These are phyloP conservation scores for Citrus cavaleriei DNA, from an alignment of 345 rosid genomes.

Conservation along the genomic window DNA sequence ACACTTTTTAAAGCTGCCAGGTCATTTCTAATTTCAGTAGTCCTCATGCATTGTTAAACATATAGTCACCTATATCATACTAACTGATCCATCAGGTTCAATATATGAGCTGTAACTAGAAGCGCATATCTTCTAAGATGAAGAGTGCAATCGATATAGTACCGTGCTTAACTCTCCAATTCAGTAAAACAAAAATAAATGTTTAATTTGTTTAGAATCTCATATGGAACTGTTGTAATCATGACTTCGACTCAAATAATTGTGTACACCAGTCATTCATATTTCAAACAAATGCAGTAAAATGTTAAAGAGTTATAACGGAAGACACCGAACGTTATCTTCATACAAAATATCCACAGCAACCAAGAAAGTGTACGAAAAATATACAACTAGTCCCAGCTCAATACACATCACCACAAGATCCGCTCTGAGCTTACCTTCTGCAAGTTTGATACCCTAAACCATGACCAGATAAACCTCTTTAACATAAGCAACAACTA, in stretches of 20 bases:
- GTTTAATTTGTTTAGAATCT: neutral
- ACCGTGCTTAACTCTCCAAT: neutral
- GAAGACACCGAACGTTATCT: neutral
- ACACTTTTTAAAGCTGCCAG: neutral
- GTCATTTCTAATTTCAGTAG: neutral
- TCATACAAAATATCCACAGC: neutral
- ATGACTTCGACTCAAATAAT: neutral
- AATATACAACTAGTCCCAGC: neutral
- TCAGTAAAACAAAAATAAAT: neutral
- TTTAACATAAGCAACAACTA: neutral
- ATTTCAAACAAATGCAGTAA: neutral
- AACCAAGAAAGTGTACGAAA: neutral
- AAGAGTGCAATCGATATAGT: neutral
- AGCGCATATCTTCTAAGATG: neutral
- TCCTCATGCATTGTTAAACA: neutral
- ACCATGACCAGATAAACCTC: neutral
- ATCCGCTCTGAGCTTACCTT: neutral
- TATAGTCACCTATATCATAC: neutral
- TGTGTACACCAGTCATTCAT: neutral
- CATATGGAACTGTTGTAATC: neutral
- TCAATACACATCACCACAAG: neutral
- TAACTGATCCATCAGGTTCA: neutral
- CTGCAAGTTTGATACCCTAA: neutral
- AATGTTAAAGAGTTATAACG: neutral
- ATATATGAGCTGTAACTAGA: neutral